phyloP scores from a whole-genome alignment of 2,329 filamentous ascomycete species.

The Spiromastix sp. region DNA sequence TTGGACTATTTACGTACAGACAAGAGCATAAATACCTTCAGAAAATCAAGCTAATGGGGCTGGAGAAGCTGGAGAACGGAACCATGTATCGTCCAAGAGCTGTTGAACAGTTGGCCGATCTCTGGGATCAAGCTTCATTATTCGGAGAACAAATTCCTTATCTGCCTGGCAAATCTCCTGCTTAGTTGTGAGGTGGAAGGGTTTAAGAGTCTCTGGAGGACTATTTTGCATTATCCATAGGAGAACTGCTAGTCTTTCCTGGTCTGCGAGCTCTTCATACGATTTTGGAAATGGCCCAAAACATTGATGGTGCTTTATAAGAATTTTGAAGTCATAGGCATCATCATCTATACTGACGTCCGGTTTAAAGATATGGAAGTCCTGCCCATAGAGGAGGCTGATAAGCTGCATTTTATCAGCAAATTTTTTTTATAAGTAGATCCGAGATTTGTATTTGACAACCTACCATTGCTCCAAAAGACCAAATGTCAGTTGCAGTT shows the following conservation, averaged over 20 bases:
- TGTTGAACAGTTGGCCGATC: constrained; percentile 28
- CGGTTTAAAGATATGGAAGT: constrained; percentile 14
- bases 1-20: too few species aligned
- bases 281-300: constrained; percentile 18
- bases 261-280: constrained; percentile 11
- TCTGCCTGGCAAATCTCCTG: constrained; percentile 22
- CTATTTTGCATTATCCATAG: constrained; percentile 10
- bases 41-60: too few species aligned
- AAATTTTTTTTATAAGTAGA: too few species aligned
- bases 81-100: constrained; percentile 1
- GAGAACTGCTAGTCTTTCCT: constrained; percentile 8
- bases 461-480: constrained; percentile 12
- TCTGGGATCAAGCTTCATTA: constrained; percentile 36
- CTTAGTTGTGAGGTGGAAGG: constrained; percentile 15
- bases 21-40: too few species aligned
- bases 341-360: constrained; percentile 11
- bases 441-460: too few species aligned
- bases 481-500: constrained; percentile 13
- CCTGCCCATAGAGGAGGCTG: constrained; percentile 11
- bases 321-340: constrained; percentile 13
- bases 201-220: constrained; percentile 16
- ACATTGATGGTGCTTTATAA: constrained; percentile 13
- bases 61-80: too few species aligned
- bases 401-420: constrained; percentile 10
- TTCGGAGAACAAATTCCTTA: constrained; percentile 27